These are phyloP conservation scores for Paramecium biaurelia DNA, from an alignment of 73 alveolate genomes.

Conservation along the genomic window DNA sequence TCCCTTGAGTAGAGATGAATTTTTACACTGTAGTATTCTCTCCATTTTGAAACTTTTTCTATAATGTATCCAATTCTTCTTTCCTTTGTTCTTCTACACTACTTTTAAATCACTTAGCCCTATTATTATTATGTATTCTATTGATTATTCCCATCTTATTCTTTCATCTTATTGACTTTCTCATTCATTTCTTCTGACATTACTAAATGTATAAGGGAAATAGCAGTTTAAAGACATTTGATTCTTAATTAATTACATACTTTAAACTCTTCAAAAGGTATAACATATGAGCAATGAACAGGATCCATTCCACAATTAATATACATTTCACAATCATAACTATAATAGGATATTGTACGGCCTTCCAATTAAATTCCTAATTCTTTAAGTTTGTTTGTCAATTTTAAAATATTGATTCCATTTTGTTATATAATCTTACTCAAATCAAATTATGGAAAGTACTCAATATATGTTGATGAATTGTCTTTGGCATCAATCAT, in stretches of 20 bases:
- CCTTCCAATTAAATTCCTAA: constrained; percentile 48
- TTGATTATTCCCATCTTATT: not conserved
- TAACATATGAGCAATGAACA: constrained; percentile 3
- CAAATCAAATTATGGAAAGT: not conserved
- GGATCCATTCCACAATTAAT: constrained; percentile 64
- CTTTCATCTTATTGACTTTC: constrained; percentile 32
- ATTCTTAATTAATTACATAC: not conserved
- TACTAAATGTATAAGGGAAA: constrained; percentile 29
- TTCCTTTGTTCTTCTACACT: constrained; percentile 88
- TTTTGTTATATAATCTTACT: not conserved
- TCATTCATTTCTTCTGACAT: constrained; percentile 64
- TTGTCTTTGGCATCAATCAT: constrained; percentile 1
- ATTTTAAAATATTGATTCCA: not conserved
- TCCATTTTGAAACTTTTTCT: constrained; percentile 97
- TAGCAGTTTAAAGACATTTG: constrained; percentile 32
- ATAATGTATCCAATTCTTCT: constrained; percentile 96
- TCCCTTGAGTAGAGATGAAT: constrained; percentile 73
- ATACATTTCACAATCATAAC: constrained; percentile 60
- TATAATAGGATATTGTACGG: constrained; percentile 25
- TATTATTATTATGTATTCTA: not conserved
- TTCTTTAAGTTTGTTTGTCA: constrained; percentile 12
- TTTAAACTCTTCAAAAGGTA: constrained; percentile 16
- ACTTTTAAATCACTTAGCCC: constrained; percentile 49
- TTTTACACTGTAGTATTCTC: constrained; percentile 94
- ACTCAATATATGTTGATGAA: not conserved